Evolutionary conservation across 2,329 filamentous ascomycete species (phyloP).

Genomic region (Lasiodiplodia hormozganensis): DNA sequence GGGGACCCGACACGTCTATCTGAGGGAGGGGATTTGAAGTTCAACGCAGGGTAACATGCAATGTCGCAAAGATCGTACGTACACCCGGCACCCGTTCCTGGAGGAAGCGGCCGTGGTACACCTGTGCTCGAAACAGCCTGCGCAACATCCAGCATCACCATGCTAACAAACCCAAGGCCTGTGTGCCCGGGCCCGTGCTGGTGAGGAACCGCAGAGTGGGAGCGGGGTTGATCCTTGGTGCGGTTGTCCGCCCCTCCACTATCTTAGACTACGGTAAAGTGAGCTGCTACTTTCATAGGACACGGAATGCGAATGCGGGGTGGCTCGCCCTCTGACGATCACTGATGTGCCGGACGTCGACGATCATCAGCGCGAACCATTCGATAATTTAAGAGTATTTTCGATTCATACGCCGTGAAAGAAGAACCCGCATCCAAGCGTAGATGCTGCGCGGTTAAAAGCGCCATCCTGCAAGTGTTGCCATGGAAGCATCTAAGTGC

Average conservation of each 20-base stretch:
- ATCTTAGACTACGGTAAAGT: background rate
- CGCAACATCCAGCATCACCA: slow-evolving; percentile 18
- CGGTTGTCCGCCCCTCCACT: background rate
- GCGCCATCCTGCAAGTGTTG: background rate
- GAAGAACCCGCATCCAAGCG: background rate
- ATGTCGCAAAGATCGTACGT: background rate
- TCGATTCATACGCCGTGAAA: background rate
- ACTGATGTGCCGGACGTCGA: background rate
- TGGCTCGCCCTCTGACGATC: background rate
- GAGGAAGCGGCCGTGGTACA: background rate
- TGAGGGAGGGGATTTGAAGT: background rate
- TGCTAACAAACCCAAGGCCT: background rate
- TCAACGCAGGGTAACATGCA: background rate
- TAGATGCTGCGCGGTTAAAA: background rate
- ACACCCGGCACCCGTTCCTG: background rate
- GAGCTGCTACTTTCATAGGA: background rate
- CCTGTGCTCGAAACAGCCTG: slow-evolving; percentile 10
- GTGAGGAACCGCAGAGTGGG: background rate
- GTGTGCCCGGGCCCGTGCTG: background rate
- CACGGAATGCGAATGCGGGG: background rate
- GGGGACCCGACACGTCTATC: slow-evolving; percentile 16
- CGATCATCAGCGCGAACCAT: background rate
- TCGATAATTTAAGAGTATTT: background rate
- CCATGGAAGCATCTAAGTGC: background rate
- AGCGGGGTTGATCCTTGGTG: background rate